These are phyloP conservation scores for Suillus subaureus DNA, from an alignment of 768 basidiomycete genomes.

Conservation along the genomic window DNA sequence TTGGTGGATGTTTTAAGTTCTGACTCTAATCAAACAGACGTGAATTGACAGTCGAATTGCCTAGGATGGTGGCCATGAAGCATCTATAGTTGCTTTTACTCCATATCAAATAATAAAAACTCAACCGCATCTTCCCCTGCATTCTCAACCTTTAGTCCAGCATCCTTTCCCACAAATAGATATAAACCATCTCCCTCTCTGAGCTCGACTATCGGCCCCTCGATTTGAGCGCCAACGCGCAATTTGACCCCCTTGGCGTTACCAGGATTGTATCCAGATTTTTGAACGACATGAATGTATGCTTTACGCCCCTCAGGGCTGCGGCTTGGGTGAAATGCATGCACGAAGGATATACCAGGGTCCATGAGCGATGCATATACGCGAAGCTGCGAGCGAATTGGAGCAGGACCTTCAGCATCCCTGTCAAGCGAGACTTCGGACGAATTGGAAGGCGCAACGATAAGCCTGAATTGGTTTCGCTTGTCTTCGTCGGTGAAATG, in stretches of 20 bases:
- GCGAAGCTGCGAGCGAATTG: slow-evolving; percentile 68
- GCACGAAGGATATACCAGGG: slow-evolving; percentile 52
- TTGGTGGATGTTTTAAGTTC: too few species aligned
- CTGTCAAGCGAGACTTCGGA: slow-evolving; percentile 61
- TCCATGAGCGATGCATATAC: slow-evolving; percentile 79
- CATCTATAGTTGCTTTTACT: slow-evolving; percentile 29
- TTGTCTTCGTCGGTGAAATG: slow-evolving; percentile 86
- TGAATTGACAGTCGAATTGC: background rate
- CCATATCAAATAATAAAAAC: slow-evolving; percentile 80
- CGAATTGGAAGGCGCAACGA: slow-evolving; percentile 75
- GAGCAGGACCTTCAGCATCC: slow-evolving; percentile 78
- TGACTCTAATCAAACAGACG: background rate
- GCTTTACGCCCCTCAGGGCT: slow-evolving; percentile 49
- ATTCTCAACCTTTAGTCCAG: slow-evolving; percentile 54
- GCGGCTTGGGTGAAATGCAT: slow-evolving; percentile 44
- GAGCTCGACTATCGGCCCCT: slow-evolving; percentile 51
- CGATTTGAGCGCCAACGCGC: slow-evolving; percentile 46
- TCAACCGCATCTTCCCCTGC: slow-evolving; percentile 68
- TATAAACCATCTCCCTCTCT: slow-evolving; percentile 91
- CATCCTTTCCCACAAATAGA: slow-evolving; percentile 46
- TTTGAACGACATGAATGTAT: slow-evolving; percentile 88
- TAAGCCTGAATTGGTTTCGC: slow-evolving; percentile 62
- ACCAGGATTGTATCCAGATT: slow-evolving; percentile 72
- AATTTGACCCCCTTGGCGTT: slow-evolving; percentile 59
- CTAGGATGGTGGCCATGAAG: background rate